phyloP scores from a whole-genome alignment of 2,329 filamentous ascomycete genomes.

The Chaetomium strumarium region DNA sequence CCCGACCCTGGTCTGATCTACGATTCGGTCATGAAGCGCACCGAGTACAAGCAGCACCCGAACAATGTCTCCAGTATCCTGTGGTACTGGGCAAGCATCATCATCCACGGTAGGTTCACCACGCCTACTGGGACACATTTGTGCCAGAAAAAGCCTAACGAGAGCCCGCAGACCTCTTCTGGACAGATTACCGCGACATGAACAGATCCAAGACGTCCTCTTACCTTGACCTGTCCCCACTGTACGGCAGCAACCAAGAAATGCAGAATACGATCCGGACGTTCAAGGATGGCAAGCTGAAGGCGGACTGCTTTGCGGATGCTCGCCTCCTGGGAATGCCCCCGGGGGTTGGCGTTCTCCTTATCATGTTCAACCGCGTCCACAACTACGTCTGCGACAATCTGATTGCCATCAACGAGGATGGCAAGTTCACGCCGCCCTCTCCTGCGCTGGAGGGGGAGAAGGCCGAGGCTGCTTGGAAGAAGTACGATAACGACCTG shows the following conservation, averaged over 20 bases:
- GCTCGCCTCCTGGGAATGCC: slow-evolving; percentile 65
- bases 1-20: slow-evolving; percentile 62
- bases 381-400: slow-evolving; percentile 82
- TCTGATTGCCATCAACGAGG: slow-evolving; percentile 80
- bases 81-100: slow-evolving; percentile 68
- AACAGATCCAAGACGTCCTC: slow-evolving; percentile 62
- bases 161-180: slow-evolving; percentile 53
- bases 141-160: background rate
- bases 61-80: slow-evolving; percentile 68
- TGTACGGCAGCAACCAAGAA: slow-evolving; percentile 64
- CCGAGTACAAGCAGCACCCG: slow-evolving; percentile 52
- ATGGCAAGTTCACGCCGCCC: slow-evolving; percentile 68
- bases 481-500: slow-evolving; percentile 68
- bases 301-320: slow-evolving; percentile 67
- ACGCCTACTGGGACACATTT: background rate
- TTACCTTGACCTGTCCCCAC: slow-evolving; percentile 64
- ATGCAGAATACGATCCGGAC: slow-evolving; percentile 63
- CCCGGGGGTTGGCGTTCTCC: slow-evolving; percentile 62
- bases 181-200: slow-evolving; percentile 57
- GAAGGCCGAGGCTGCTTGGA: slow-evolving; percentile 47
- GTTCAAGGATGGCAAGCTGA: slow-evolving; percentile 64
- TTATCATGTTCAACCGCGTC: slow-evolving; percentile 77
- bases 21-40: slow-evolving; percentile 54
- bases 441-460: slow-evolving; percentile 43
- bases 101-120: slow-evolving; percentile 56